These are phyloP conservation scores for Dothistroma pini DNA, from an alignment of 2,329 filamentous ascomycete genomes.

Conservation along the genomic window DNA sequence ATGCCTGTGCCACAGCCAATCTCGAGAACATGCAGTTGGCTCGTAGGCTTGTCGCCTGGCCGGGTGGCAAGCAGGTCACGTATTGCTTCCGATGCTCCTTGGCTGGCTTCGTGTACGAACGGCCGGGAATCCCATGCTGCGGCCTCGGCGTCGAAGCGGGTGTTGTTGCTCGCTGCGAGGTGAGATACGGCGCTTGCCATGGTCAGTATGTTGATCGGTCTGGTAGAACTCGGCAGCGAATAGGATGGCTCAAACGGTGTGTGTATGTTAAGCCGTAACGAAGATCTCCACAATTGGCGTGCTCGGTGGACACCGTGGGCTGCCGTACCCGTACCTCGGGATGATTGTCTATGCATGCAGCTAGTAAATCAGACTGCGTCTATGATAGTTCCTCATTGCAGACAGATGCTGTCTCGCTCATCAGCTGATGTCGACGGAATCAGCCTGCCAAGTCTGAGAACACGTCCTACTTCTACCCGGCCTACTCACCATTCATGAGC, in stretches of 20 bases:
- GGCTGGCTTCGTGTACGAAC: slow-evolving; percentile 26
- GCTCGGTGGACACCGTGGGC: neutral
- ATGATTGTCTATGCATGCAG: neutral
- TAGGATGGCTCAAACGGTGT: neutral
- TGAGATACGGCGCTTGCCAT: slow-evolving; percentile 29
- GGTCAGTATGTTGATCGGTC: neutral
- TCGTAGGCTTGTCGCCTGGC: neutral
- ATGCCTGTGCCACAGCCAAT: slow-evolving; percentile 29
- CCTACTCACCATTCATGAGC: neutral
- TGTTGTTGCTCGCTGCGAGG: slow-evolving; percentile 17
- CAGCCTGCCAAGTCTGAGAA: no score
- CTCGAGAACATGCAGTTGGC: slow-evolving; percentile 22
- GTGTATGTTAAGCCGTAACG: no score
- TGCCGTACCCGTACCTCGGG: neutral
- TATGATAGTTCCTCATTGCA: no score
- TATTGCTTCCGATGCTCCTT: slow-evolving; percentile 22
- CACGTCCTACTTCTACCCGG: no score
- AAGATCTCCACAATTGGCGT: neutral
- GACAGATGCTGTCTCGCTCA: no score
- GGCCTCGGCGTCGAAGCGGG: slow-evolving; percentile 27
- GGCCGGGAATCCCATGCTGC: slow-evolving; percentile 25
- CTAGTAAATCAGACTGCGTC: no score
- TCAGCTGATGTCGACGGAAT: no score
- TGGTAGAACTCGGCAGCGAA: neutral
- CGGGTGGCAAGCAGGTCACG: neutral